Evolutionary conservation across 805 yeast genomes (phyloP).

Genomic region (Candida taoyuanica): DNA sequence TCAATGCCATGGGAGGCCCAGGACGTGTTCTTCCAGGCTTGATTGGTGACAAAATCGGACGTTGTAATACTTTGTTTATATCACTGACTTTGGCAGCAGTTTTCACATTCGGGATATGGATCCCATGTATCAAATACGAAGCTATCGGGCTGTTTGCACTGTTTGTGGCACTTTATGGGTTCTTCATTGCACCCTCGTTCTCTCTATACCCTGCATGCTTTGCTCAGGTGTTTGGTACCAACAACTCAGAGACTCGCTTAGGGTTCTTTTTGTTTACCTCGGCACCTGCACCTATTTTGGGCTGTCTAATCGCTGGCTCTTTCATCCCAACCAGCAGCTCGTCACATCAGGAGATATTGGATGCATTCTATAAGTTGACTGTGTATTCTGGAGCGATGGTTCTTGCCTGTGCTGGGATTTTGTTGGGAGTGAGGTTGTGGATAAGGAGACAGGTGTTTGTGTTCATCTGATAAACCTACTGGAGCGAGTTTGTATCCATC

Average conservation of each 20-base stretch:
- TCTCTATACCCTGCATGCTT: slow-evolving; percentile 23
- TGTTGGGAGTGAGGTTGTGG: slow-evolving; percentile 14
- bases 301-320: slow-evolving; percentile 23
- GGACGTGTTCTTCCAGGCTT: slow-evolving; percentile 24
- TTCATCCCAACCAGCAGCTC: slow-evolving; percentile 18
- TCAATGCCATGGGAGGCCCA: slow-evolving; percentile 22
- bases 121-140: slow-evolving; percentile 16
- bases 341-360: slow-evolving; percentile 5
- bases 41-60: slow-evolving; percentile 20
- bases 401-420: slow-evolving; percentile 6
- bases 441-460: slow-evolving; percentile 12
- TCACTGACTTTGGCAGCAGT: slow-evolving; percentile 11
- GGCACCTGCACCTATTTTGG: slow-evolving; percentile 23
- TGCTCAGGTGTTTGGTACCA: slow-evolving; percentile 21
- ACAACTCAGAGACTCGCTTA: slow-evolving; percentile 18
- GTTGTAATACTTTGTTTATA: slow-evolving; percentile 16
- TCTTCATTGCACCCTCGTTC: slow-evolving; percentile 20
- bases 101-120: slow-evolving; percentile 18
- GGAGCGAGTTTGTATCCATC: no score
- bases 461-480: slow-evolving; percentile 18
- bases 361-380: slow-evolving; percentile 15
- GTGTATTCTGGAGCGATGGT: slow-evolving; percentile 21
- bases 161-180: slow-evolving; percentile 20
- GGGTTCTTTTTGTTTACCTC: slow-evolving; percentile 17
- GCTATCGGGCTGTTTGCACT: slow-evolving; percentile 10